phyloP scores from a whole-genome alignment of 768 basidiomycete species.

The Agrocybe chaxingu region DNA sequence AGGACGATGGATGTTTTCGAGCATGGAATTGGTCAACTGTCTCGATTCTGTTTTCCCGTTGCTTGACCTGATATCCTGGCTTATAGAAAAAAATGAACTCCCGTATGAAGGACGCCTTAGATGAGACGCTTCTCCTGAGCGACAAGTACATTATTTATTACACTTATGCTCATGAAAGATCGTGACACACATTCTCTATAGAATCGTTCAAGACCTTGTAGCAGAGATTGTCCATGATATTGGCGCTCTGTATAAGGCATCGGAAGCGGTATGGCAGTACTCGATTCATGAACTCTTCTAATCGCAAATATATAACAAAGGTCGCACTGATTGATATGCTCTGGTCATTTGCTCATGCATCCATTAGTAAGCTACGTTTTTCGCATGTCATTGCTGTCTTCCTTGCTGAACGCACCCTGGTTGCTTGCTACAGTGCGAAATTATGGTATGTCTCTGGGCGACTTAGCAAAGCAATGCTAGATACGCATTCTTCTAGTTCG shows the following conservation, averaged over 20 bases:
- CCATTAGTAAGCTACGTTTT: conserved; percentile 58
- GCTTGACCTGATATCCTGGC: neutral
- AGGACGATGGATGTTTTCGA: conserved; percentile 74
- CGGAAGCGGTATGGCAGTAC: conserved; percentile 65
- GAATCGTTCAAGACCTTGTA: conserved; percentile 79
- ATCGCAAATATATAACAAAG: conserved; percentile 20
- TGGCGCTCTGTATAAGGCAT: conserved; percentile 83
- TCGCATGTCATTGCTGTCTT: neutral
- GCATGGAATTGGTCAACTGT: conserved; percentile 69
- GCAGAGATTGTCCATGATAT: conserved; percentile 66
- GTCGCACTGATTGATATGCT: conserved; percentile 88
- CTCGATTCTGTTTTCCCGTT: neutral
- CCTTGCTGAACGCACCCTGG: neutral
- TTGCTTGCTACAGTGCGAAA: conserved; percentile 35
- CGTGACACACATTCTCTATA: conserved; percentile 22
- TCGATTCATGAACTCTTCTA: neutral
- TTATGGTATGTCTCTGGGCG: conserved; percentile 31
- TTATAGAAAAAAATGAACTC: conserved; percentile 82
- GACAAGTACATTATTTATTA: conserved; percentile 47
- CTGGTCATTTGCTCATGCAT: conserved; percentile 81
- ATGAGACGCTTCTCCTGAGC: conserved; percentile 85
- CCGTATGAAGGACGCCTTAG: conserved; percentile 86
- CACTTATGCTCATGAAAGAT: neutral
- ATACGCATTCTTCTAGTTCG: conserved; percentile 49
- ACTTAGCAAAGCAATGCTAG: no score